Evolutionary conservation across 1,284 basidiomycete genomes (phyloP), one percentile per base, ranked within the genome.

Genomic region (Moesziomyces globuligerus): DNA sequence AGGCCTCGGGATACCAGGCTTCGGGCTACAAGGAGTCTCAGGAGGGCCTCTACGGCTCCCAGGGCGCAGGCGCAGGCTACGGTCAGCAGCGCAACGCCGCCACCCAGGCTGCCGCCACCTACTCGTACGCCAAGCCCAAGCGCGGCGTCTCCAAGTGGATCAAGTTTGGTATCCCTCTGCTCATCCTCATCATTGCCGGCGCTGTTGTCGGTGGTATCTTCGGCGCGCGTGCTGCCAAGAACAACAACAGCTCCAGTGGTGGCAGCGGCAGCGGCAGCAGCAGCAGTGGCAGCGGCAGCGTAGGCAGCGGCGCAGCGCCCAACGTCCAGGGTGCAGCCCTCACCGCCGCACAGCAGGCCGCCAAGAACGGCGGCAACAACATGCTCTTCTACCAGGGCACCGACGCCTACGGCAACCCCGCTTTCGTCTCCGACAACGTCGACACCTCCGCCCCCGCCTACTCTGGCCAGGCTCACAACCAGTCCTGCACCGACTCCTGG

Each of bases 391-490:
- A 76, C 65, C 57, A 72, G 40, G 78, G 73, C 26, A 91, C 91
- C 10, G 86, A 93, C 76, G 87, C 88, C 41, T 85, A 85, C 79
- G 87, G 90, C 85, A 86, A 93, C 60, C 94, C 94, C 6, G 81
- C 94, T n/a, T 96, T 93, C 82, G 91, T 91, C 25, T 89, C 91
- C 17, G 90, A 90, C 17, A 91, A 93, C 67, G 84, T 91, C 86
- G 51, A 62, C 55, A 60, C 53, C 29, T 44, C 54, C 51, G 61
- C 69, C 56, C 55, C 76, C 13, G 23, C 57, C 28, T 66, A 56
- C 48, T 32, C 18, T 52, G 62, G 66, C 18, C 28, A 48, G 21
- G 28, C 41, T 23, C 60, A 65, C 62, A 64, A 58, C 38, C 36
- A 40, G 49, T 41, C 66, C 23, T 58, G 58, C 45, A 45, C 58